Evolutionary conservation across 768 basidiomycete species (phyloP).

Genomic region (Leccinum boreale): DNA sequence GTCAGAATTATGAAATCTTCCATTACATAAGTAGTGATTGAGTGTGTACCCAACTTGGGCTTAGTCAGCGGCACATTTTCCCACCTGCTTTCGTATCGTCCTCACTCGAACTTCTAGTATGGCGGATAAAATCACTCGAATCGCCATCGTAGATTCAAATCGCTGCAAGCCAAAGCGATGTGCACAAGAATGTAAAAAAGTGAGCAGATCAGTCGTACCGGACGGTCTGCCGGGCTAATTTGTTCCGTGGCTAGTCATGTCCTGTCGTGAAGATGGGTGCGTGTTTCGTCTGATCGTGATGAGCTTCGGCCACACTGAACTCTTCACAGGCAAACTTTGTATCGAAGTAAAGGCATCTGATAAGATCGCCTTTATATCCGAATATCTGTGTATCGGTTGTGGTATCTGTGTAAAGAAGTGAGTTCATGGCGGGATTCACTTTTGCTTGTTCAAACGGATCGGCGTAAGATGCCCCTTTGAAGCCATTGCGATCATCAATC

Average conservation of each 20-base stretch:
- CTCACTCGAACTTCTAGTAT: slow-evolving; percentile 34
- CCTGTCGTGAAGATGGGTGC: slow-evolving; percentile 97
- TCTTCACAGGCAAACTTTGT: slow-evolving; percentile 80
- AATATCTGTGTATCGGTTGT: slow-evolving; percentile 98
- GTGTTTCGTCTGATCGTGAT: slow-evolving; percentile 18
- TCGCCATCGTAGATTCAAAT: slow-evolving; percentile 91
- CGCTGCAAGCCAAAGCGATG: slow-evolving; percentile 96
- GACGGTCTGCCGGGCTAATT: slow-evolving; percentile 8
- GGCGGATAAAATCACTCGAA: slow-evolving; percentile 97
- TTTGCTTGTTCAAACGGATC: slow-evolving; percentile 1
- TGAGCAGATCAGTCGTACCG: slow-evolving; percentile 23
- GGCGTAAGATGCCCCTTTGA: slow-evolving; percentile 90
- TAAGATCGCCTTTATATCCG: slow-evolving; percentile 98
- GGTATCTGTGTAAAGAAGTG: slow-evolving; percentile 99
- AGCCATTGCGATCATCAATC: slow-evolving; percentile 97
- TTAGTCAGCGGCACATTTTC: too few relatives aligned
- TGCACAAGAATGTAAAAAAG: slow-evolving; percentile 98
- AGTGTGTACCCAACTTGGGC: too few relatives aligned
- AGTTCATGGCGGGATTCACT: slow-evolving; percentile 27
- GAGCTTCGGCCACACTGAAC: neutral
- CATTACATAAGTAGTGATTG: too few relatives aligned
- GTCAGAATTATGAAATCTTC: too few relatives aligned
- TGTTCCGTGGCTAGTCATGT: slow-evolving; percentile 59
- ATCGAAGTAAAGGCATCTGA: slow-evolving; percentile 96
- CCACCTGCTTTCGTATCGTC: too few relatives aligned